Evolutionary conservation across 768 basidiomycete species (phyloP).

Genomic region (Russula vinacea): DNA sequence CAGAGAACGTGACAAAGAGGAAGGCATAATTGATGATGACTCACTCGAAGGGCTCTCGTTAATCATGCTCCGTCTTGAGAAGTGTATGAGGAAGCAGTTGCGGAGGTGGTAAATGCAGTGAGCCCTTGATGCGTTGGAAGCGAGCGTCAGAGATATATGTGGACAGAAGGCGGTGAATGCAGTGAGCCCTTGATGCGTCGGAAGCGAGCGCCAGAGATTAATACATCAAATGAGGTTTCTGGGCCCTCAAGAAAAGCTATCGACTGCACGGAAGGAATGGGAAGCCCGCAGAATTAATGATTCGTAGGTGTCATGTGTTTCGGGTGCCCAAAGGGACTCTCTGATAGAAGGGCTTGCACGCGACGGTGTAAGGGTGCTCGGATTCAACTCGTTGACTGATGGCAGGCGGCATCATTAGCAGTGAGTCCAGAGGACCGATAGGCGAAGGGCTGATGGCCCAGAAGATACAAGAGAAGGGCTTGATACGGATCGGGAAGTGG

Average conservation of each 20-base stretch:
- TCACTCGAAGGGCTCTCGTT: constrained; percentile 31
- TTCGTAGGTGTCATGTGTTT: constrained; percentile 69
- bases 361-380: constrained; percentile 18
- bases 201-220: constrained; percentile 68
- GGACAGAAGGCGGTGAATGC: too few species aligned
- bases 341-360: constrained; percentile 36
- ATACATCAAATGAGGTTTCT: constrained; percentile 71
- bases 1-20: constrained; percentile 43
- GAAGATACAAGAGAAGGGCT: constrained; percentile 18
- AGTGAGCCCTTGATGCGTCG: too few species aligned
- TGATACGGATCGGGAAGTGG: constrained; percentile 6
- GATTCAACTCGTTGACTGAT: constrained; percentile 25
- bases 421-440: constrained; percentile 31
- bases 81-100: constrained; percentile 44
- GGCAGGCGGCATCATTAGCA: constrained; percentile 31
- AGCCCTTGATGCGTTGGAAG: too few species aligned
- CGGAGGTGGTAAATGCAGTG: too few species aligned
- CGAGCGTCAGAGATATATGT: too few species aligned
- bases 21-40: constrained; percentile 34
- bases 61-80: constrained; percentile 32
- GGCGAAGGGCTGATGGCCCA: constrained; percentile 29
- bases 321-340: constrained; percentile 54
- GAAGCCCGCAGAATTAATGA: constrained; percentile 73
- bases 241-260: constrained; percentile 52
- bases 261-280: constrained; percentile 55